Conservation (phyloP, 2,329 filamentous ascomycete genomes). For the Talaromyces sp. region DNA sequence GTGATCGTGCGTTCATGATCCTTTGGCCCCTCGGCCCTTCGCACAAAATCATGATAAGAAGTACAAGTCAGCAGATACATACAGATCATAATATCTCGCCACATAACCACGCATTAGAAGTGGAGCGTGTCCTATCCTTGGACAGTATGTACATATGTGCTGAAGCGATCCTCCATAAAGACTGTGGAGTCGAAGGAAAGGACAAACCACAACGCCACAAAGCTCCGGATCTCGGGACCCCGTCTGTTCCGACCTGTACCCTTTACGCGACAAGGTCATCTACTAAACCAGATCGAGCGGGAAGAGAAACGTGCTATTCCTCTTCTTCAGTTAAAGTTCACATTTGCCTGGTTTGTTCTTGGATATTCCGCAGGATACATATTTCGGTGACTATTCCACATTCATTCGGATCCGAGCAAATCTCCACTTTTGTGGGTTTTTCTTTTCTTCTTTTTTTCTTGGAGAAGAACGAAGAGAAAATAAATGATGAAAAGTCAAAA, state of each 20-base stretch:
- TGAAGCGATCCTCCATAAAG: conserved; percentile 14
- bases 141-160: background rate
- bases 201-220: conserved; percentile 1
- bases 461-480: background rate
- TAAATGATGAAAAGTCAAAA: no score
- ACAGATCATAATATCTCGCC: no score
- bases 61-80: no score
- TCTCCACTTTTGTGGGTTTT: background rate
- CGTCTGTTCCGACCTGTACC: conserved; percentile 9
- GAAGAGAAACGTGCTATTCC: background rate
- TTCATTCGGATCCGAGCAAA: conserved; percentile 10
- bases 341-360: background rate
- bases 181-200: background rate
- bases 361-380: background rate
- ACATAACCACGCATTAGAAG: background rate
- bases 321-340: conserved; percentile 1
- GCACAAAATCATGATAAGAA: no score
- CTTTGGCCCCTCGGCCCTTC: no score
- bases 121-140: background rate
- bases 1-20: background rate
- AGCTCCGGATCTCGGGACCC: conserved; percentile 12
- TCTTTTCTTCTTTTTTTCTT: background rate
- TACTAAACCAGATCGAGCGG: conserved; percentile 10
- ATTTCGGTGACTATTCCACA: conserved; percentile 4
- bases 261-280: background rate